A percentile compares a stretch with the other conserved stretches of the same genome.
phyloP scores from a whole-genome alignment of 2,329 filamentous ascomycete genomes.

The Neoascochyta sp. region DNA sequence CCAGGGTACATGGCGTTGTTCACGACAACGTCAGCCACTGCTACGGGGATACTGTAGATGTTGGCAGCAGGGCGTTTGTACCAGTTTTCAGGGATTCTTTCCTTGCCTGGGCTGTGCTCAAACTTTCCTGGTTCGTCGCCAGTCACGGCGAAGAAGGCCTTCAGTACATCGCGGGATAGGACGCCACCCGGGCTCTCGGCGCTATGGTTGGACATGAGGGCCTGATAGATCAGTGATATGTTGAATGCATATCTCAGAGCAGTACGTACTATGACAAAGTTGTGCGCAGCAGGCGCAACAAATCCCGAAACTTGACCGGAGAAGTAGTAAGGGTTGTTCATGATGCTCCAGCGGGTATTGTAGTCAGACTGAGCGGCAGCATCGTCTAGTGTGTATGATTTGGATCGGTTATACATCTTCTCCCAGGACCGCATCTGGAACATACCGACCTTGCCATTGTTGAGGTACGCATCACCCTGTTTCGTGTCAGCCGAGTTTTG shows the following conservation, averaged over 20 bases:
- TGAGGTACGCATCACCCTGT: constrained; percentile 17
- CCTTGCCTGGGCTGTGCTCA: constrained; percentile 14
- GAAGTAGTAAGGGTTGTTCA: constrained; percentile 17
- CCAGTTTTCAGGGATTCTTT: constrained; percentile 22
- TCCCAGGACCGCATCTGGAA: constrained; percentile 17
- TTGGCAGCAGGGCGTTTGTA: constrained; percentile 8
- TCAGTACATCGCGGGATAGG: constrained; percentile 15
- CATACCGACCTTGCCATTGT: constrained; percentile 12
- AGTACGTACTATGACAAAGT: constrained; percentile 9
- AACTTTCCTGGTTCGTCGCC: constrained; percentile 15
- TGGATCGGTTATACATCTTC: constrained; percentile 8
- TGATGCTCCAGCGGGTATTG: constrained; percentile 13
- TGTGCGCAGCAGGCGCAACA: constrained; percentile 15
- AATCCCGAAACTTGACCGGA: constrained; percentile 15
- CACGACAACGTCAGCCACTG: constrained; percentile 9
- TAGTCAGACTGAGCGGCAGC: constrained; percentile 13
- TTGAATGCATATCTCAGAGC: neutral
- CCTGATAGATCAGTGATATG: neutral
- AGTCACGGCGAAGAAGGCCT: constrained; percentile 17
- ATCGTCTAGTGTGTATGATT: constrained; percentile 14
- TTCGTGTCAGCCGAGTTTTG: no score
- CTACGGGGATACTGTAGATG: constrained; percentile 7
- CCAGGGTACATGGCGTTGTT: constrained; percentile 17
- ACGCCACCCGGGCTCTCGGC: constrained; percentile 18
- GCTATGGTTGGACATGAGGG: constrained; percentile 21